Percentiles rank a stretch among this genome's conserved stretches.
phyloP scores from a whole-genome alignment of 352 stramenopile genomes.

The Elongisporangium undulatum region DNA sequence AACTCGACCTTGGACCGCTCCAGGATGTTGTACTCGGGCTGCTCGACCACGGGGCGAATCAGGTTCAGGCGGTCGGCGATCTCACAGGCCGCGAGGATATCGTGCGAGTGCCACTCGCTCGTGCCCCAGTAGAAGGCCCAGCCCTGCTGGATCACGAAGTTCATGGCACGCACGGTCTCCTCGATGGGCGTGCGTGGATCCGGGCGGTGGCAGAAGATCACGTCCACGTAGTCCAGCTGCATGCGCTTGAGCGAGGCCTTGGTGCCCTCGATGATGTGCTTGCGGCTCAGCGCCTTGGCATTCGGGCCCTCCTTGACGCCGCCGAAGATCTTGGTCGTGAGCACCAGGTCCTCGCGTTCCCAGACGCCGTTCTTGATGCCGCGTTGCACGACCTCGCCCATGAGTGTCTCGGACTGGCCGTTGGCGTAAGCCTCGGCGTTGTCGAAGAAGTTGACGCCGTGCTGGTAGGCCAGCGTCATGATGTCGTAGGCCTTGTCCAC shows the following conservation, averaged over 20 bases:
- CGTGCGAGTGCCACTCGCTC: conserved; percentile 6
- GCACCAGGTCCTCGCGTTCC: conserved; percentile 39
- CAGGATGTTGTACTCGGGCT: conserved; percentile 76
- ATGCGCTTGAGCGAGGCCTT: conserved; percentile 33
- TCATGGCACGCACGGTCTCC: conserved; percentile 60
- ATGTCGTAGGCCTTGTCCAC: conserved; percentile 9
- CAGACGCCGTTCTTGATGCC: conserved; percentile 22
- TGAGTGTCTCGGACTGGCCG: conserved; percentile 10
- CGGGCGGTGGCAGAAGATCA: conserved; percentile 50
- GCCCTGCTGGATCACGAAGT: conserved; percentile 41
- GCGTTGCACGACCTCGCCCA: conserved; percentile 34
- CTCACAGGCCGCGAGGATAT: conserved; percentile 33
- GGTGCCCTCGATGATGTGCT: conserved; percentile 39
- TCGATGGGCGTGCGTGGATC: conserved; percentile 49
- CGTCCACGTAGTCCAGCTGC: conserved; percentile 38
- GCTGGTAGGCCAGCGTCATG: conserved; percentile 10
- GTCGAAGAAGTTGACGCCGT: conserved; percentile 48
- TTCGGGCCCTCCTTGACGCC: conserved; percentile 15
- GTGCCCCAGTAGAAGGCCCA: conserved; percentile 62
- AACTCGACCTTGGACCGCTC: conserved; percentile 64
- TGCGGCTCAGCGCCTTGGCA: conserved; percentile 20
- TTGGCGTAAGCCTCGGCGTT: conserved; percentile 9
- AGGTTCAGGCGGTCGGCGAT: conserved; percentile 25
- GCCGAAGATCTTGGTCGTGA: conserved; percentile 48
- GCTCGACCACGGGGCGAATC: conserved; percentile 39